Evolutionary conservation across 805 yeast genomes (phyloP).

Genomic region (Schizosaccharomyces osmophilus): DNA sequence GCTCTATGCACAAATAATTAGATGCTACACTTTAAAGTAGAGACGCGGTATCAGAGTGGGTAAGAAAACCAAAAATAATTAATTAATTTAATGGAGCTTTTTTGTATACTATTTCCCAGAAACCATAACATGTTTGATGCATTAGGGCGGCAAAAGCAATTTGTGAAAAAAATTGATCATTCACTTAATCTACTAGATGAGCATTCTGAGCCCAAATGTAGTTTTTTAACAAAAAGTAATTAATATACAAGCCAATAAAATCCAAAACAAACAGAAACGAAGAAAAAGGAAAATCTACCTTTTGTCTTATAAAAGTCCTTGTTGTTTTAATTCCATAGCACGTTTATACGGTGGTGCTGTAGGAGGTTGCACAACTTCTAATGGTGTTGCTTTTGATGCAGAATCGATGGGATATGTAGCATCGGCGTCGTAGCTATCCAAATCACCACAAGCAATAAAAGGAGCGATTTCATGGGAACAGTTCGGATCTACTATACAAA

Average conservation of each 20-base stretch:
- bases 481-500: not conserved
- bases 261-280: not conserved
- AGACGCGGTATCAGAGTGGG: no score
- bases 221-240: not conserved
- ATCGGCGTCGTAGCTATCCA: constrained; percentile 72
- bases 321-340: constrained; percentile 41
- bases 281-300: not conserved
- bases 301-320: not conserved
- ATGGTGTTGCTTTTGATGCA: constrained; percentile 3
- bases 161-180: no score
- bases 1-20: no score
- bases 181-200: no score
- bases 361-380: constrained; percentile 87
- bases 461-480: constrained; percentile 65
- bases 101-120: no score
- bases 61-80: no score
- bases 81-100: no score
- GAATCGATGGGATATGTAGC: constrained; percentile 45
- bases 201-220: no score
- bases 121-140: no score
- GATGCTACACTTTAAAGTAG: no score
- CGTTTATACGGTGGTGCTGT: constrained; percentile 91
- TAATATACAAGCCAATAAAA: not conserved
- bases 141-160: no score
- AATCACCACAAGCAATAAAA: constrained; percentile 88